These are phyloP conservation scores for Botryotinia convoluta DNA, from an alignment of 2,329 filamentous ascomycete genomes.

Conservation along the genomic window DNA sequence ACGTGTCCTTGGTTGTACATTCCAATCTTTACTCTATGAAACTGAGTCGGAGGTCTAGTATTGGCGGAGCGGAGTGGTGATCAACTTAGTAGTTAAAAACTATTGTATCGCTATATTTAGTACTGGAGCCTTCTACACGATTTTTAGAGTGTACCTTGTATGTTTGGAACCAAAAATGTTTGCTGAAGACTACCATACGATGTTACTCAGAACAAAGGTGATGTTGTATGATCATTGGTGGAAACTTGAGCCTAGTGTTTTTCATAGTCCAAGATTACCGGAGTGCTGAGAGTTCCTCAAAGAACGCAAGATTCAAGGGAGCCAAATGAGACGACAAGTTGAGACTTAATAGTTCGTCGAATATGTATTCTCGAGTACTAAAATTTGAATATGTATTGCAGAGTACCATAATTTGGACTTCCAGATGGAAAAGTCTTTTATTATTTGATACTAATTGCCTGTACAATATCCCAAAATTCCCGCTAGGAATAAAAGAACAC, in stretches of 20 bases:
- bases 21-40: background rate
- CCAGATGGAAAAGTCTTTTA: background rate
- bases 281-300: background rate
- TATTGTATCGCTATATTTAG: background rate
- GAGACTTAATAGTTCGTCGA: background rate
- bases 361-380: background rate
- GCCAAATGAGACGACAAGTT: background rate
- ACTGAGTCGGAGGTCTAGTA: background rate
- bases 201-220: background rate
- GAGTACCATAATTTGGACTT: background rate
- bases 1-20: background rate
- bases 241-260: background rate
- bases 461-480: accelerated
- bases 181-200: background rate
- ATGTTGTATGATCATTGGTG: background rate
- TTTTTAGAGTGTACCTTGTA: background rate
- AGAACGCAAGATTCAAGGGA: background rate
- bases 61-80: background rate
- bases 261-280: accelerated
- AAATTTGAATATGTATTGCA: background rate
- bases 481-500: background rate
- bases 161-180: background rate
- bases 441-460: background rate
- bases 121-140: background rate
- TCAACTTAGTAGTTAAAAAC: background rate